Evolutionary conservation across 257 asterid genomes (phyloP).

Genomic region (Scutellaria barbata): DNA sequence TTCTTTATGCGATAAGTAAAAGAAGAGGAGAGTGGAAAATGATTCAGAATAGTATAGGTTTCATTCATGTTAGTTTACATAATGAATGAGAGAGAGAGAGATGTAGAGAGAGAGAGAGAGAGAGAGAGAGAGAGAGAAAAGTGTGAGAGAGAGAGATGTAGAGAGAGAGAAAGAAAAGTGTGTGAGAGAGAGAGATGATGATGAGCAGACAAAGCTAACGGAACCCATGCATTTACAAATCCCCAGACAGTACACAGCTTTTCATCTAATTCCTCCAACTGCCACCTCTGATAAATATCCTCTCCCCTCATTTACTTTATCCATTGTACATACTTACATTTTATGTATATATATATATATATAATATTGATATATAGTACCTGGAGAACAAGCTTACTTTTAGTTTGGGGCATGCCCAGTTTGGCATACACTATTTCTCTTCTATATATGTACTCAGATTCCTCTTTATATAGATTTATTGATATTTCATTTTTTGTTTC

Average conservation of each 20-base stretch:
- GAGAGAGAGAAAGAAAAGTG: conserved; percentile 13
- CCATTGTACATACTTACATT: conserved; percentile 2
- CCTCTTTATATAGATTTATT: background rate
- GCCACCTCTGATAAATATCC: conserved; percentile 40
- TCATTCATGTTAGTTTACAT: conserved; percentile 27
- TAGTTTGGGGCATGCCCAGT: conserved; percentile 13
- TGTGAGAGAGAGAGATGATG: background rate
- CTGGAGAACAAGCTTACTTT: background rate
- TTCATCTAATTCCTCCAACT: conserved; percentile 36
- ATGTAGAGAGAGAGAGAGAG: conserved; percentile 10
- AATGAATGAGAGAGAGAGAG: conserved; percentile 18
- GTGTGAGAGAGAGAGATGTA: background rate
- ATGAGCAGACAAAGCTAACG: conserved; percentile 64
- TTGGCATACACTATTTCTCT: background rate
- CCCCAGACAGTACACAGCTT: conserved; percentile 39
- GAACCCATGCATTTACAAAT: conserved; percentile 43
- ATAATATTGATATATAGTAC: background rate
- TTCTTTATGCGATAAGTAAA: conserved; percentile 32
- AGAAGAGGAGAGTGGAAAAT: conserved; percentile 20
- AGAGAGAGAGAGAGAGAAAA: too few relatives aligned
- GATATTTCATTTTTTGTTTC: too few relatives aligned
- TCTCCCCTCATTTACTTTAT: conserved; percentile 27
- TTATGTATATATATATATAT: too few relatives aligned
- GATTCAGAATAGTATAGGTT: conserved; percentile 30
- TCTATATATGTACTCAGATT: background rate